These are phyloP conservation scores for Melastoma candidum DNA, from an alignment of 441 rosid genomes.

Conservation along the genomic window DNA sequence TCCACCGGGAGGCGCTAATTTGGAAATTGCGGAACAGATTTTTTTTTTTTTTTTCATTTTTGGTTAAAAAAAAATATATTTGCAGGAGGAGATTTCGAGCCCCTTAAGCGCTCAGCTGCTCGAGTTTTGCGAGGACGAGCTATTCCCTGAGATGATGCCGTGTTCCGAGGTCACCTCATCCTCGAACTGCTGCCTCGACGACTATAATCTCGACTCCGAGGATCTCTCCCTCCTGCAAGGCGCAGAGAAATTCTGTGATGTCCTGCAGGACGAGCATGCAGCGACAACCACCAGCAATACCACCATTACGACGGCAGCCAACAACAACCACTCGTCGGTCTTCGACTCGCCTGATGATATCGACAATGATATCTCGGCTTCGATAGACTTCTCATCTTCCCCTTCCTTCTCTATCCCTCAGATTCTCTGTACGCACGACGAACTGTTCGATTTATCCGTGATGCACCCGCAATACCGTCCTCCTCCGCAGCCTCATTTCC, in stretches of 20 bases:
- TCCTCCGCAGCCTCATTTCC: slow-evolving; percentile 32
- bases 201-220: slow-evolving; percentile 21
- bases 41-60: no score
- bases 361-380: slow-evolving; percentile 73
- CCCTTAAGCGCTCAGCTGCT: slow-evolving; percentile 56
- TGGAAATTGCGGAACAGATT: no score
- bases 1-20: no score
- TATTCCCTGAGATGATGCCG: slow-evolving; percentile 57
- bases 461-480: slow-evolving; percentile 1
- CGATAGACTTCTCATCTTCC: slow-evolving; percentile 68
- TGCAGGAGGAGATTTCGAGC: slow-evolving; percentile 77
- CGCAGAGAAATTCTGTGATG: slow-evolving; percentile 12
- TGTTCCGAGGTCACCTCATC: slow-evolving; percentile 65
- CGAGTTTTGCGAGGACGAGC: slow-evolving; percentile 59
- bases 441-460: slow-evolving; percentile 46
- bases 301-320: slow-evolving; percentile 10
- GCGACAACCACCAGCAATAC: slow-evolving; percentile 19
- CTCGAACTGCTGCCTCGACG: slow-evolving; percentile 48
- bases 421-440: slow-evolving; percentile 30
- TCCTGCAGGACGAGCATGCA: slow-evolving; percentile 21
- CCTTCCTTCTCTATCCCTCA: slow-evolving; percentile 41
- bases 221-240: slow-evolving; percentile 26
- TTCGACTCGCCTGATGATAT: slow-evolving; percentile 61
- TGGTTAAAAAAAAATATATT: no score
- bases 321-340: slow-evolving; percentile 33